Percentiles rank a stretch among this genome's conserved stretches.
phyloP scores from a whole-genome alignment of 2,329 filamentous ascomycete species.

The Ceratocystis diversiconidia region DNA sequence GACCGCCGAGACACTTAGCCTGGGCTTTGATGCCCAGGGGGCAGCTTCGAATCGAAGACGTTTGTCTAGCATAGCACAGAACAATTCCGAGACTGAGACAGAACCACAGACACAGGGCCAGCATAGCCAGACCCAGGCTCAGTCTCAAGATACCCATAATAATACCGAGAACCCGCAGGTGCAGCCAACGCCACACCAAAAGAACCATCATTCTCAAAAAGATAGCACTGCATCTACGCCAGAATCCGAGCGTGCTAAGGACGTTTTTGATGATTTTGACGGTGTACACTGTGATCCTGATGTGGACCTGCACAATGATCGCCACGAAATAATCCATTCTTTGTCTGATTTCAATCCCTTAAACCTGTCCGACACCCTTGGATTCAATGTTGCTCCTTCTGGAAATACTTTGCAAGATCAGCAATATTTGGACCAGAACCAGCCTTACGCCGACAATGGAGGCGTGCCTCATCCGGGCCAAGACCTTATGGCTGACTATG shows the following conservation, averaged over 20 bases:
- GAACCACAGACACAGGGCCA: background rate
- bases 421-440: background rate
- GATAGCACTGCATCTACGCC: constrained; percentile 23
- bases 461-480: background rate
- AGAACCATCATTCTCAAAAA: background rate
- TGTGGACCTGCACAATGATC: constrained; percentile 8
- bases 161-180: background rate
- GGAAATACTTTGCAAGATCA: background rate
- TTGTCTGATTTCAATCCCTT: constrained; percentile 5
- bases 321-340: background rate
- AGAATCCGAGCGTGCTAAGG: constrained; percentile 49
- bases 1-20: constrained; percentile 13
- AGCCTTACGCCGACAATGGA: background rate
- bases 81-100: background rate
- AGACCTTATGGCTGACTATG: background rate
- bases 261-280: constrained; percentile 68
- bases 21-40: constrained; percentile 6
- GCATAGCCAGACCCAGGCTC: background rate
- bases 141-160: background rate
- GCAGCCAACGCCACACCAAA: background rate
- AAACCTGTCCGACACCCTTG: constrained; percentile 9
- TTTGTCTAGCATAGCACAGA: constrained; percentile 1
- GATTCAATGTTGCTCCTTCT: constrained; percentile 1
- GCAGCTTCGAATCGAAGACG: background rate
- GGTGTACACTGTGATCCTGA: constrained; percentile 59